phyloP scores from a whole-genome alignment of 176 grass and related monocot genomes.

The barley (Hordeum vulgare) region MorexV3_pseudomolecules_assembly NC_058522.1:544696813-544697312 shows the following conservation, averaged over 20 bases:
- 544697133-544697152: conserved; percentile 28
- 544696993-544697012: neutral
- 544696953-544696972: neutral
- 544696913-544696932: neutral
- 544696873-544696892: neutral
- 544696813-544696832: neutral
- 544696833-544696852: neutral
- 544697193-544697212: conserved; percentile 12
- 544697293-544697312: conserved; percentile 28
- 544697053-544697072: conserved; percentile 32
- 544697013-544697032: conserved; percentile 15
- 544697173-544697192: conserved; percentile 20
- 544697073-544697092: conserved; percentile 23
- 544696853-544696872: neutral
- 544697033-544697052: conserved; percentile 20
- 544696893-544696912: neutral
- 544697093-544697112: conserved; percentile 24
- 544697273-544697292: conserved; percentile 26
- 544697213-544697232: conserved; percentile 25
- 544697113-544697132: conserved; percentile 8
- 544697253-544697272: conserved; percentile 22
- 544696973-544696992: neutral
- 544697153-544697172: conserved; percentile 42
- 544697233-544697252: conserved; percentile 19
- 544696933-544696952: neutral